Conservation (phyloP, 2,329 filamentous ascomycete species). For the Diaporthe helianthi region DNA sequence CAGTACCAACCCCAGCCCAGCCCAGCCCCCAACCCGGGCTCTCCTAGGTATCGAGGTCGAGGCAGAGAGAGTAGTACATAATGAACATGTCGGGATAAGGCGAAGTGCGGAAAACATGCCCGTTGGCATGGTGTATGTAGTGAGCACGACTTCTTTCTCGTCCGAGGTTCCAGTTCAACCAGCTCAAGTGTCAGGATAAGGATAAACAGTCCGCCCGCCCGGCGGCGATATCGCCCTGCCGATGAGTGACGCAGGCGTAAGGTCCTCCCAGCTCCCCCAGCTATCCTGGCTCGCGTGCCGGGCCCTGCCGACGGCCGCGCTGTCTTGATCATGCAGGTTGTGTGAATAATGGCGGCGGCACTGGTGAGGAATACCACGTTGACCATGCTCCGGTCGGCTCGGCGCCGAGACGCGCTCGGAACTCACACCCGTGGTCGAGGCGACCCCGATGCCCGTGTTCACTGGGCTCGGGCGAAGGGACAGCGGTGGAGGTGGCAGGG, state of each 20-base stretch:
- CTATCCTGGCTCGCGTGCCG: conserved; percentile 9
- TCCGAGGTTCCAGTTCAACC: background rate
- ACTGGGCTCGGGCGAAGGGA: background rate
- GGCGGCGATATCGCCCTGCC: conserved; percentile 29
- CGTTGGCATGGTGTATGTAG: background rate
- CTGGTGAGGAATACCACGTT: background rate
- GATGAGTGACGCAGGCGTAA: conserved; percentile 2
- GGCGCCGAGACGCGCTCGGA: background rate
- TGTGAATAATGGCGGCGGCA: background rate
- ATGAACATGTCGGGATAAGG: background rate
- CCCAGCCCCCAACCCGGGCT: background rate
- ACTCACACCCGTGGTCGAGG: conserved; percentile 15
- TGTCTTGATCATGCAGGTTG: background rate
- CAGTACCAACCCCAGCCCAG: too few relatives aligned
- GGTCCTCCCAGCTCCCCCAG: conserved; percentile 33
- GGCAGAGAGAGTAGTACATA: background rate
- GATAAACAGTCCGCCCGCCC: conserved; percentile 7
- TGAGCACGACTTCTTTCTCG: background rate
- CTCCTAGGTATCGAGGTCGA: background rate
- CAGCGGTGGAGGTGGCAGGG: conserved; percentile 25
- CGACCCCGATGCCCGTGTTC: conserved; percentile 21
- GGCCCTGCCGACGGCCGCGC: background rate
- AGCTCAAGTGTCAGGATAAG: conserved; percentile 13
- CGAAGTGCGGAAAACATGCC: background rate
- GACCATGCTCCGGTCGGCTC: background rate